Base-by-base conservation (phyloP, 495 filamentous ascomycete species). In the Lindgomyces ingoldianus region DNA sequence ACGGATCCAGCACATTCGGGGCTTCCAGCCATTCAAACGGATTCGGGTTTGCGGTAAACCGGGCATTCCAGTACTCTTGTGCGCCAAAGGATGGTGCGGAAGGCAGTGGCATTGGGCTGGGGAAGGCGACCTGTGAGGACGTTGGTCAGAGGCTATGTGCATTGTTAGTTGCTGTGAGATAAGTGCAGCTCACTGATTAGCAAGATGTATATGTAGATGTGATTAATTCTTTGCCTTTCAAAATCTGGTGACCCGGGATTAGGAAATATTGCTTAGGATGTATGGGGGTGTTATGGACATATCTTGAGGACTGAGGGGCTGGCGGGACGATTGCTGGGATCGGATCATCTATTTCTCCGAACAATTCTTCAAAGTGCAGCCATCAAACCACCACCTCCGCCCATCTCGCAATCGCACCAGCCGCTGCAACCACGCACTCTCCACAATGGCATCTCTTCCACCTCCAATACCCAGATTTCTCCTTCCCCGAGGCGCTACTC, bases 11-110 rank as follows among this genome's bases (percentile, higher is more conserved):
- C 18, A 49, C 56, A 8, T 54, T 65, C 3, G 70, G 63, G 0
- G 67, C 62, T 21, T 69, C 59, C 3, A 72, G 67, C 70, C 67
- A 72, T 51, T 72, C 70, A 41, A 70, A 72, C 0, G 70, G 57
- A 54, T 41, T 62, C 12, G 70, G 51, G 24, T 67, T 60, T 12
- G 59, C 18, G 22, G 56, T 60, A 39, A 72, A 72, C 19, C 67
- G 67, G 11, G 51, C 44, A 25, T 72, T 50, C 67, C 70, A 72
- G 47, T 72, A 72, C 4, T 62, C 46, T n/a, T 51, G 46, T 16
- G 67, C 62, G 19, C 63, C 64, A 48, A 65, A 72, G 9, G 62
- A 50, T 0, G 67, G 64, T 12, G 60, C 55, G 12, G 60, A 19
- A 1, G 59, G 33, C 6, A 39, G 53, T 33, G 58, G 60, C 68